Evolutionary conservation across 2,329 filamentous ascomycete genomes (phyloP), one percentile per base, ranked within the genome.

Genomic region (Leptoxyphium fumago): DNA sequence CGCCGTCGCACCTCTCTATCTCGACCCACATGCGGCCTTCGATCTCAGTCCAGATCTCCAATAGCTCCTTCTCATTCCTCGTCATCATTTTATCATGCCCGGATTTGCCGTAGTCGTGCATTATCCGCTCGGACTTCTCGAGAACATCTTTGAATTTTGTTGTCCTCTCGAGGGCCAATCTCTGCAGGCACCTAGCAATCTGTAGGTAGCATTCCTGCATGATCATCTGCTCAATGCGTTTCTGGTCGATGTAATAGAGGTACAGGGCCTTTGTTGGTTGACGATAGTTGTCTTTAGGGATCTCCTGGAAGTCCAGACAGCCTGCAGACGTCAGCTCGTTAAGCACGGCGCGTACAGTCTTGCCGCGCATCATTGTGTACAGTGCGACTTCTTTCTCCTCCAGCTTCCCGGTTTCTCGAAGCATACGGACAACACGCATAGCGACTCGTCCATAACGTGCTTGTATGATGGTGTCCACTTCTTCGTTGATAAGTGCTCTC

Each of bases 261-360:
- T 88, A 96, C 18, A 94, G 74, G 0, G 87, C 94, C 43, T 86
- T 78, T 49, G 80, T 84, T 1, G 88, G 84, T 54, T 83, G 76
- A 29, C 87, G 80, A 48, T 80, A 81, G 51, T 82, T 82, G 56
- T 96, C 89, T 51, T 84, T 84, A 1, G 91, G 91, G 1, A 98
- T 82, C 66, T 98, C 91, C 61, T 98, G 91, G 5, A 94, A 77
- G 52, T 96, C 86, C 10, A 94, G 78, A 48, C 91, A 80, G 2
- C 91, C 89, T 14, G 79, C 78, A 61, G 86, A 80, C 53, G 94
- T 84, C 73, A 98, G 84, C 48, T 80, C 78, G 11, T 84, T 80
- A 63, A 96, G 80, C 49, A 87, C 82, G 46, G 81, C 78, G 15
- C 91, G 84, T 18, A 96, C 77, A 43, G 94, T 85, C 46, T 82